These are phyloP conservation scores for Colletotrichum plurivorum DNA, from an alignment of 2,329 filamentous ascomycete species.

Conservation along the genomic window DNA sequence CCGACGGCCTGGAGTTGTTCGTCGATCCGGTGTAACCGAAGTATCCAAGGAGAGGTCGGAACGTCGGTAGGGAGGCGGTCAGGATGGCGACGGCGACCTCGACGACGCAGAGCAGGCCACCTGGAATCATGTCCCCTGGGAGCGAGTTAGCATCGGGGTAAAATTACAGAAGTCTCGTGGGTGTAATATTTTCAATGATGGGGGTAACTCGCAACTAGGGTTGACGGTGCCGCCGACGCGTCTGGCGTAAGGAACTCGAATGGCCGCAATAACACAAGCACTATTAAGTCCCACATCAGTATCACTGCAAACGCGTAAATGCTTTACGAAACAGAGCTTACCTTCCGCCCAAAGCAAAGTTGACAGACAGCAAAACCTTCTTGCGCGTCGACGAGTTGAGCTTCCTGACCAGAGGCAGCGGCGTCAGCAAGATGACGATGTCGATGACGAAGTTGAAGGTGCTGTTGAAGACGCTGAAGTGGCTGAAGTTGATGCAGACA, in stretches of 20 bases:
- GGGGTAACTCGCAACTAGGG: slow-evolving; percentile 10
- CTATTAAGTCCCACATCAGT: neutral
- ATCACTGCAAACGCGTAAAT: too few species aligned
- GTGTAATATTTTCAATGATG: too few species aligned
- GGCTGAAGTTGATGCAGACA: slow-evolving; percentile 27
- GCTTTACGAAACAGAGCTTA: neutral
- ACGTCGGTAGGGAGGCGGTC: slow-evolving; percentile 20
- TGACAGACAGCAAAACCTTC: slow-evolving; percentile 20
- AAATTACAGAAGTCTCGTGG: neutral
- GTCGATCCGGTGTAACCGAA: slow-evolving; percentile 6
- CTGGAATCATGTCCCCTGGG: slow-evolving; percentile 27
- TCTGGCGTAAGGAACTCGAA: slow-evolving; percentile 26
- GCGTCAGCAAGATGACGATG: slow-evolving; percentile 17
- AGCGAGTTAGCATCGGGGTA: neutral
- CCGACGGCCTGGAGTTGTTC: neutral
- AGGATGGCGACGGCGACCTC: slow-evolving; percentile 21
- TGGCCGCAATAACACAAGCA: slow-evolving; percentile 21
- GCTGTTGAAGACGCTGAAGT: slow-evolving; percentile 31
- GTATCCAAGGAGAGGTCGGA: slow-evolving; percentile 11
- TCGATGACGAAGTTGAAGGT: slow-evolving; percentile 29
- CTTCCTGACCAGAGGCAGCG: slow-evolving; percentile 12
- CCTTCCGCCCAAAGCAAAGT: slow-evolving; percentile 29
- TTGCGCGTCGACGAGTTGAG: slow-evolving; percentile 23
- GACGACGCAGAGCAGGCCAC: slow-evolving; percentile 23
- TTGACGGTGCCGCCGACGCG: slow-evolving; percentile 22